Evolutionary conservation across 2,329 filamentous ascomycete genomes (phyloP).

Genomic region (Thermoascus crustaceus): DNA sequence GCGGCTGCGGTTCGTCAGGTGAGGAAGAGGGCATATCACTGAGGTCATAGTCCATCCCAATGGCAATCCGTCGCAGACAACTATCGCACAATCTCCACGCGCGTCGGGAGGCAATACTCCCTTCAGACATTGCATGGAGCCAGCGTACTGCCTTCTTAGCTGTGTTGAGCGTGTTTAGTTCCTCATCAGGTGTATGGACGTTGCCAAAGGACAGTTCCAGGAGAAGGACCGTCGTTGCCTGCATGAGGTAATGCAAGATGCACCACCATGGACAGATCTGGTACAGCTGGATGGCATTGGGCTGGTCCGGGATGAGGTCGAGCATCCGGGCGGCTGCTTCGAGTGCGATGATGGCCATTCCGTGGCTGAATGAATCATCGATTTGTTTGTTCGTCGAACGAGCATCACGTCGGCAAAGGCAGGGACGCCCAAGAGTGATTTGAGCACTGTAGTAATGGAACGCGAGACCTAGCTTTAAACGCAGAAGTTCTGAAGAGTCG

Average conservation of each 20-base stretch:
- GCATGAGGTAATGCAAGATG: slow-evolving; percentile 39
- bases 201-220: slow-evolving; percentile 39
- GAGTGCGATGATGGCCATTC: slow-evolving; percentile 31
- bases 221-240: slow-evolving; percentile 36
- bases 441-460: slow-evolving; percentile 38
- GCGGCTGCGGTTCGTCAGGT: slow-evolving; percentile 11
- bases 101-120: slow-evolving; percentile 30
- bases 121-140: slow-evolving; percentile 34
- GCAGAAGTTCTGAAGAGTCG: slow-evolving; percentile 24
- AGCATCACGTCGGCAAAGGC: slow-evolving; percentile 38
- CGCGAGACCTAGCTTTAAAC: slow-evolving; percentile 33
- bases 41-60: slow-evolving; percentile 28
- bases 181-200: slow-evolving; percentile 36
- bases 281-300: slow-evolving; percentile 33
- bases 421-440: slow-evolving; percentile 38
- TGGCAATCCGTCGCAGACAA: slow-evolving; percentile 25
- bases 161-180: slow-evolving; percentile 25
- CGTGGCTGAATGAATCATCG: slow-evolving; percentile 27
- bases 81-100: slow-evolving; percentile 36
- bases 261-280: slow-evolving; percentile 38
- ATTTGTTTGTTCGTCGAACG: slow-evolving; percentile 15
- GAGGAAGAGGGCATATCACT: slow-evolving; percentile 23
- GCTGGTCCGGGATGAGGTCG: slow-evolving; percentile 34
- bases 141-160: slow-evolving; percentile 37
- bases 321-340: slow-evolving; percentile 32